Base-by-base conservation (phyloP, 2,329 filamentous ascomycete species). In the Colletotrichum lupini region DNA sequence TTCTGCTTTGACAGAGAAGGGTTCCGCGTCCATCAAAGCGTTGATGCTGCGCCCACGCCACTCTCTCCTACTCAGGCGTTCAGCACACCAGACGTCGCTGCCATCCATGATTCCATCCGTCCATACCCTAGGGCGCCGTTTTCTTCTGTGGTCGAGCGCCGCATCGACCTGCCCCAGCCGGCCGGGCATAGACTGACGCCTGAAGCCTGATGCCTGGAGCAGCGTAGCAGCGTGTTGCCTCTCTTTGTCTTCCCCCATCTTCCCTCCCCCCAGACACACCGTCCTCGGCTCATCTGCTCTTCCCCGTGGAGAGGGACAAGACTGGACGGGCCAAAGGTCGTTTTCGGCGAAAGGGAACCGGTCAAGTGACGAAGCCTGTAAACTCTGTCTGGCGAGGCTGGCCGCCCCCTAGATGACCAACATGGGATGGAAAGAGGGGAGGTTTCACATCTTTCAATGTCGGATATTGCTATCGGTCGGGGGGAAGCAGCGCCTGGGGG, bases 1-100 rank as follows among this genome's bases (percentile, higher is more conserved):
- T 63, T 69, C 46, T 65, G 70, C 70, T 70, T 73, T 69, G 70
- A 70, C 70, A 65, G 30, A 59, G 30, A 65, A 70, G 60, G 70
- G 70, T 65, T 53, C 70, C 28, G 60, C 22, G 53, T 11, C 28
- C 69, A 60, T 65, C 70, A 73, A 70, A 73, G 70, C 70, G 70
- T 42, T 53, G 55, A 9, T 26, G 64, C 65, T 46, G 53, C 65
- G 26, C 4, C 19, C 59, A 72, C 66, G 24, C 68, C 56, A 67
- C 53, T 62, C 58, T 7, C 53, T 24, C 24, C 37, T 68, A 46
- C 35, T 46, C 22, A 53, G 22, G 24, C 24, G n/a, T 19, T 16
- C 19, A 35, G n/a, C 12, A 42, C 42, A 16, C 19, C 42, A n/a
- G 16, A 49, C 42, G 19, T 49, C 19, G 42, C 42, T 49, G 42